phyloP scores from a whole-genome alignment of 495 filamentous ascomycete genomes.

The Podospora appendiculata region DNA sequence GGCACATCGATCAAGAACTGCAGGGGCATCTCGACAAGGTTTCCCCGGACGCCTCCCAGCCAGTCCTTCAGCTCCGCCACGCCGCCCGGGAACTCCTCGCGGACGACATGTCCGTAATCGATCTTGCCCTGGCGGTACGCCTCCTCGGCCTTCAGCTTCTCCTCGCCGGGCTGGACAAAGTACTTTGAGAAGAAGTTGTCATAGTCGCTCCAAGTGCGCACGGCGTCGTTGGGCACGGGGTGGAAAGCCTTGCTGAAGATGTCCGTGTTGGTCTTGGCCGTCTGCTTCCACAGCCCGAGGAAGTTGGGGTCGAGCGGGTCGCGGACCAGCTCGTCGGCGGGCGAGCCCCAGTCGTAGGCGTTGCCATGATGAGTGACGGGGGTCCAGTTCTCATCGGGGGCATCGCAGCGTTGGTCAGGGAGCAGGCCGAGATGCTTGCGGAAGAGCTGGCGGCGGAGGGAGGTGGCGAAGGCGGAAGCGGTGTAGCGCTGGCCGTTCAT shows the following conservation, averaged over 20 bases:
- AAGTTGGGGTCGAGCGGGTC: conserved; percentile 69
- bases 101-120: conserved; percentile 80
- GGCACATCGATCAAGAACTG: conserved; percentile 75
- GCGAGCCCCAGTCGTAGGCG: conserved; percentile 71
- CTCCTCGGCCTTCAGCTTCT: conserved; percentile 14
- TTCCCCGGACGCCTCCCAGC: conserved; percentile 67
- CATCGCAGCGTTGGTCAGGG: conserved; percentile 55
- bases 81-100: conserved; percentile 65
- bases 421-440: conserved; percentile 88
- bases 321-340: conserved; percentile 62
- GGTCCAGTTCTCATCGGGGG: conserved; percentile 62
- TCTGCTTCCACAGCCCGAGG: conserved; percentile 61
- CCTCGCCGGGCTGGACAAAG: conserved; percentile 52
- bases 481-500: conserved; percentile 68
- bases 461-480: conserved; percentile 73
- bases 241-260: conserved; percentile 84
- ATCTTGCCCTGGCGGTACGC: conserved; percentile 34
- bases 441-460: conserved; percentile 77
- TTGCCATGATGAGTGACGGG: conserved; percentile 64
- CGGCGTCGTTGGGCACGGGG: conserved; percentile 71
- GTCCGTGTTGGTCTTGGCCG: conserved; percentile 74
- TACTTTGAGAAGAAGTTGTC: conserved; percentile 67
- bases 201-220: conserved; percentile 79
- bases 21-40: conserved; percentile 86
- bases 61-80: conserved; percentile 71